A percentile compares a stretch with the other conserved stretches of the same genome.
phyloP scores from a whole-genome alignment of 1,284 basidiomycete species.

The Ceratobasidium sp. region DNA sequence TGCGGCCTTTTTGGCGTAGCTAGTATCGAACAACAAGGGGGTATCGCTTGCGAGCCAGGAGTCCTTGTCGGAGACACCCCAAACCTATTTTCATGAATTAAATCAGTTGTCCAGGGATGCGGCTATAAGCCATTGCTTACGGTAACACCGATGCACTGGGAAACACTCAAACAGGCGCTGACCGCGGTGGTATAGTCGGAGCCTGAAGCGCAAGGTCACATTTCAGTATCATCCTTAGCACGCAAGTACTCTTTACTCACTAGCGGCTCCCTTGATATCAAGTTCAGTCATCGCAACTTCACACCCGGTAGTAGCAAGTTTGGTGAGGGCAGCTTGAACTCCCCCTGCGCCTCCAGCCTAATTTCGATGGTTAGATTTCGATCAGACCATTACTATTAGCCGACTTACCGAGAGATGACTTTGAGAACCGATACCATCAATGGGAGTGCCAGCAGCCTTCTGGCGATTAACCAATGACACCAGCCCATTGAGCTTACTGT shows the following conservation, averaged over 20 bases:
- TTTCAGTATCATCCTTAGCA: not conserved
- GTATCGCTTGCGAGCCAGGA: constrained; percentile 49
- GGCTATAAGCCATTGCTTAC: constrained; percentile 3
- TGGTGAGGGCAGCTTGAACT: constrained; percentile 43
- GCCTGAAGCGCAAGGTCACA: constrained; percentile 18
- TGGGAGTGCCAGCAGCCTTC: constrained; percentile 10
- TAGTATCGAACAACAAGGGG: constrained; percentile 63
- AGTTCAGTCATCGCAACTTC: constrained; percentile 52
- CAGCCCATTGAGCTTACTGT: constrained; percentile 32
- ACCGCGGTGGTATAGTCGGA: constrained; percentile 64
- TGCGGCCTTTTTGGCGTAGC: constrained; percentile 64
- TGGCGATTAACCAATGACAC: constrained; percentile 30
- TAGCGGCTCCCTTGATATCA: constrained; percentile 47
- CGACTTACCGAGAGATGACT: constrained; percentile 54
- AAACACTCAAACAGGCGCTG: constrained; percentile 63
- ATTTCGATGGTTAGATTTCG: no score
- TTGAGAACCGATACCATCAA: constrained; percentile 56
- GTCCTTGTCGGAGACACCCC: constrained; percentile 53
- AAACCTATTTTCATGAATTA: constrained; percentile 61
- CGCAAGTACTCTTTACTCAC: not conserved
- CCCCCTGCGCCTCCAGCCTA: constrained; percentile 48
- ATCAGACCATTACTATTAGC: constrained; percentile 37
- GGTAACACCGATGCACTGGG: constrained; percentile 65
- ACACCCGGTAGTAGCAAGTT: constrained; percentile 46
- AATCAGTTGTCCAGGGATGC: no score